phyloP scores from a whole-genome alignment of 202 grass and related monocot genomes.

The Brachypodium distachyon region DNA sequence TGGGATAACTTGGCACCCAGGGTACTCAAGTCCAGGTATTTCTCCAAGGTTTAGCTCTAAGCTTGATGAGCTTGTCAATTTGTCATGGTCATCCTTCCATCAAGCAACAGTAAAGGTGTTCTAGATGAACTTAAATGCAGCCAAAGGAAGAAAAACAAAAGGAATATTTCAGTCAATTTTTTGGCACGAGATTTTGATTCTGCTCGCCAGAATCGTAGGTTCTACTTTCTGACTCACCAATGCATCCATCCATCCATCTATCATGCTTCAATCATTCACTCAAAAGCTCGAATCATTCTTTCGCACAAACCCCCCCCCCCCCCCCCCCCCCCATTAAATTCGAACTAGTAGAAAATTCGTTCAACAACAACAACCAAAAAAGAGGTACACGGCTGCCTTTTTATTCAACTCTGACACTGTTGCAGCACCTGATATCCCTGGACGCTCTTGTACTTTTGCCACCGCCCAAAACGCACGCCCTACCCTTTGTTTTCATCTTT shows the following conservation, averaged over 20 bases:
- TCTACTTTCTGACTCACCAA: not conserved
- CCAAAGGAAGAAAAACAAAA: not conserved
- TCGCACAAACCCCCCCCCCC: not conserved
- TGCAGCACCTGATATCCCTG: conserved; percentile 31
- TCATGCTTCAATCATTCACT: conserved; percentile 16
- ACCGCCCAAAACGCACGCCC: not conserved
- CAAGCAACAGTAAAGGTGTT: not conserved
- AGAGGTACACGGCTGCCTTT: conserved; percentile 3
- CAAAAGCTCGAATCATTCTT: not conserved
- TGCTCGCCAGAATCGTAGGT: not conserved
- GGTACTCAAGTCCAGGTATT: conserved; percentile 2
- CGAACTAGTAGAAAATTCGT: not conserved
- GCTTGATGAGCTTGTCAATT: not conserved
- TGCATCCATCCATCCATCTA: not conserved
- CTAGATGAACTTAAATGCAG: not conserved
- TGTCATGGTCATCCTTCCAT: not conserved
- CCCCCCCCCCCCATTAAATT: not conserved
- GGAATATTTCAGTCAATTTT: not conserved
- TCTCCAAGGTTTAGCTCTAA: not conserved
- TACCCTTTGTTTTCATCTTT: conserved; percentile 1
- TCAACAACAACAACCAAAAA: not conserved
- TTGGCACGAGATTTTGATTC: not conserved
- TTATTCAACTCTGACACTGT: conserved; percentile 34
- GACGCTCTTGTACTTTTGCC: conserved; percentile 33
- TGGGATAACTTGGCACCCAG: conserved; percentile 12